Percentiles rank a stretch among this genome's conserved stretches.
phyloP scores from a whole-genome alignment of 208 protist genomes.

The Wallacemonas sp. region DNA sequence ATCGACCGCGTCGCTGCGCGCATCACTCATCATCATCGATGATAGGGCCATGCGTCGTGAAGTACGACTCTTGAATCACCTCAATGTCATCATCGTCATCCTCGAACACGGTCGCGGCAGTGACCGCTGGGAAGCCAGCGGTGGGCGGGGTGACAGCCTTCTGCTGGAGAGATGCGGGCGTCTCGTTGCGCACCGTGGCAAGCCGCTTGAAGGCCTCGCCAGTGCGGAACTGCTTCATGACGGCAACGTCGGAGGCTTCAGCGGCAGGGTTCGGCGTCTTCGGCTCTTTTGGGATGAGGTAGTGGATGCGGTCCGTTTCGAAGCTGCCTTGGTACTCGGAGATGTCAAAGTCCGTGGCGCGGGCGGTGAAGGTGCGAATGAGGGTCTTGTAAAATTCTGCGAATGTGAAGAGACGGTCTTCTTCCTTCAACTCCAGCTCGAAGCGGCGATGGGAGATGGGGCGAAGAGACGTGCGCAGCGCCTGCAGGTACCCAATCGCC shows the following conservation, averaged over 20 bases:
- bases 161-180: background rate
- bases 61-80: slow-evolving; percentile 76
- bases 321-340: slow-evolving; percentile 86
- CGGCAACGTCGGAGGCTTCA: slow-evolving; percentile 59
- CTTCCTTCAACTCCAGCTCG: slow-evolving; percentile 62
- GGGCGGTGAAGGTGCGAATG: slow-evolving; percentile 54
- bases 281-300: slow-evolving; percentile 47
- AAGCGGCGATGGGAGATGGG: slow-evolving; percentile 70
- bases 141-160: slow-evolving; percentile 3
- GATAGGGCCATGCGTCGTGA: slow-evolving; percentile 78
- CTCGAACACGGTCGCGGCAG: slow-evolving; percentile 16
- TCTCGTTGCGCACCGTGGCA: background rate
- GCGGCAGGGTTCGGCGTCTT: slow-evolving; percentile 22
- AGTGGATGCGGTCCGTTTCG: slow-evolving; percentile 58
- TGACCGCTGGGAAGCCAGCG: background rate
- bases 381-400: slow-evolving; percentile 56
- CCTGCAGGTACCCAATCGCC: slow-evolving; percentile 72
- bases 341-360: slow-evolving; percentile 75
- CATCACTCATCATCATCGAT: slow-evolving; percentile 74
- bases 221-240: slow-evolving; percentile 60
- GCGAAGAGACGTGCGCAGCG: slow-evolving; percentile 53
- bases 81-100: slow-evolving; percentile 89
- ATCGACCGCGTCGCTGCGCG: too few relatives aligned
- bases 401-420: slow-evolving; percentile 68
- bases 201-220: slow-evolving; percentile 26